Base-by-base conservation (phyloP, 768 basidiomycete species). In the Psilocybe cyanescens region DNA sequence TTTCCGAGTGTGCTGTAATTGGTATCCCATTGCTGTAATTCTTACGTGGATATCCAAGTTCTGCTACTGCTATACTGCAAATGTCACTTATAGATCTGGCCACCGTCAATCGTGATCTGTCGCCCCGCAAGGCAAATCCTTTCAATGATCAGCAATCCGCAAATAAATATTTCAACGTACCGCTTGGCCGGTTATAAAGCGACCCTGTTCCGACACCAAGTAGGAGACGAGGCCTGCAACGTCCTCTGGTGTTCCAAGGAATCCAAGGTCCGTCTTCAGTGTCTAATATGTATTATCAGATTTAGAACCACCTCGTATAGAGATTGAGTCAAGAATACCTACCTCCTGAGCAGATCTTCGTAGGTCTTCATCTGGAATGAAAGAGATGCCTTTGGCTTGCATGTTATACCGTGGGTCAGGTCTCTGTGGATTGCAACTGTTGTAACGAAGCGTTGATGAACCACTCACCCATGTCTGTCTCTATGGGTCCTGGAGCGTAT, bases 401-500 rank as follows among this genome's bases (percentile, higher is more conserved):
- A 2, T 35, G 33, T 11, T 24, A 24, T 24, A 24, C 24, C 24
- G 2, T 24, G 24, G 24, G 24, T 24, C 24, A 24, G 24, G 24
- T 2, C 24, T 2, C 24, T 24, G 19, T 19, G 24, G 24, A 24
- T 24, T 24, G 2, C 24, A 24, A 24, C 24, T 24, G 24, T 2
- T 24, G 2, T 24, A 24, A 2, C 24, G 24, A 24, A 24, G 24
- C 2, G 24, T 2, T 24, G 11, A 54, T 39, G 30, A 16, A 46
- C 8, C 3, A 28, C 61, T 48, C 12, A 60, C 61, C 12, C 57
- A 65, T 49, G 16, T 49, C 44, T 16, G 64, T 61, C 8, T 59
- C 49, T 19, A 61, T 62, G n/a, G 48, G 48, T 62, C 79, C 76
- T 16, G 77, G 77, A 8, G 77, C 75, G 53, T 80, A 79, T 1